Percentiles rank a stretch among this genome's conserved stretches.
phyloP scores from a whole-genome alignment of 2,329 filamentous ascomycete species.

The Xylaria digitata region DNA sequence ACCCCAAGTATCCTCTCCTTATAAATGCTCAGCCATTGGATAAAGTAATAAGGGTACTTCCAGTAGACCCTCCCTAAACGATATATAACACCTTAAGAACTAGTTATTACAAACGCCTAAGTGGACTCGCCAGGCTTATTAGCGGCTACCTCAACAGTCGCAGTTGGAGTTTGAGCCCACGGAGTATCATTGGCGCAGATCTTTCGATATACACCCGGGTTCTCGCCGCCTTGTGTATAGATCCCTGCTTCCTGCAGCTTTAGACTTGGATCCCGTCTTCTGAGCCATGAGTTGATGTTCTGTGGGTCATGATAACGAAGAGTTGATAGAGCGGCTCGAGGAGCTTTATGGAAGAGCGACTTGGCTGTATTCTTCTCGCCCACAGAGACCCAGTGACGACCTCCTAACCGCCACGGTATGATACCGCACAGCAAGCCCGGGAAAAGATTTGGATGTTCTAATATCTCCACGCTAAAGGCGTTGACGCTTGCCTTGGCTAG shows the following conservation, averaged over 20 bases:
- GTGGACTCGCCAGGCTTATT: background rate
- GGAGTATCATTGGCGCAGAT: slow-evolving; percentile 28
- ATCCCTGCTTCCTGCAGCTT: slow-evolving; percentile 29
- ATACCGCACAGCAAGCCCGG: slow-evolving; percentile 81
- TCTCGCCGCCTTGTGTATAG: slow-evolving; percentile 28
- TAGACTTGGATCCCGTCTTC: slow-evolving; percentile 36
- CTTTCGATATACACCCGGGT: slow-evolving; percentile 23
- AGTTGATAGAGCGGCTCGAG: slow-evolving; percentile 45
- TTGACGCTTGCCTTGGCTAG: slow-evolving; percentile 79
- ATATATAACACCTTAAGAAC: background rate
- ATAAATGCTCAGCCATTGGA: background rate
- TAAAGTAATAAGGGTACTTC: background rate
- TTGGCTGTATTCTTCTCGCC: slow-evolving; percentile 23
- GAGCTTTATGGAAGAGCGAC: slow-evolving; percentile 41
- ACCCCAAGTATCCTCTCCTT: background rate
- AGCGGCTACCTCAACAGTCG: background rate
- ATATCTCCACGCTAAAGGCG: slow-evolving; percentile 89
- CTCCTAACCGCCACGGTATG: slow-evolving; percentile 78
- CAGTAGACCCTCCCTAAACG: background rate
- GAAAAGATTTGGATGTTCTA: slow-evolving; percentile 94
- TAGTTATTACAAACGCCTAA: background rate
- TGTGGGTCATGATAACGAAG: slow-evolving; percentile 42
- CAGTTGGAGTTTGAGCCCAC: slow-evolving; percentile 19
- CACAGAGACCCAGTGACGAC: slow-evolving; percentile 55
- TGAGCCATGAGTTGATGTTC: slow-evolving; percentile 40